Evolutionary conservation across 2,329 filamentous ascomycete species (phyloP), one percentile per base, ranked within the genome.

Genomic region (Aspergillus ustus): DNA sequence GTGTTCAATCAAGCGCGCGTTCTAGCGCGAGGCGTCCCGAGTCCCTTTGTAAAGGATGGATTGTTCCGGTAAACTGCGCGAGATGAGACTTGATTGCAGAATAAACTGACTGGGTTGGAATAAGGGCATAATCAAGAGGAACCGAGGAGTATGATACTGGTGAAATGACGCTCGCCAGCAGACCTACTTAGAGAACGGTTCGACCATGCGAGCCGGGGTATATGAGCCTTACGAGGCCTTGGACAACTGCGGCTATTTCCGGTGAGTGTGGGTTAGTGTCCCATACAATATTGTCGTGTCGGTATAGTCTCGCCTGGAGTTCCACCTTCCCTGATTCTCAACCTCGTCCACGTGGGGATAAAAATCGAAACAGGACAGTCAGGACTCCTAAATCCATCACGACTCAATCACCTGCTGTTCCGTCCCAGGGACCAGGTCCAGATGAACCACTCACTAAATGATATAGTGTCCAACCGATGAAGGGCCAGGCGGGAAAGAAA

Each of bases 261-360:
- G 48, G 34, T 25, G 25, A 37, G 17, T 6, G 25, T 58, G 55
- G 60, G 63, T 56, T 58, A 52, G 61, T 66, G 62, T 58, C 52
- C 40, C 55, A 31, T 45, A 22, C 17, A 29, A 34, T 20, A n/a
- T 7, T 17, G 55, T 22, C 15, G 7, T 17, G 25, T 34, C 15
- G 22, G 11, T 5, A 40, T 5, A 40, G 34, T 40, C 34, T 40
- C 11, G 9, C 11, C 8, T 40, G 13, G 11, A 15, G 11, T 15
- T 40, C 34, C 34, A 40, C 11, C 25, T 25, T 25, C 25, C 25
- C 25, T 25, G 25, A 25, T 25, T 5, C 25, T 5, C 3, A 15
- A 11, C 34, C 34, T 40, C 15, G 9, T 15, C 34, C 34, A 40
- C 34, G 34, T 15, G 9, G 34, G 15, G 15, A 40, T 2, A 15